Conservation (phyloP, 2,329 filamentous ascomycete species). For the Onygena corvina region DNA sequence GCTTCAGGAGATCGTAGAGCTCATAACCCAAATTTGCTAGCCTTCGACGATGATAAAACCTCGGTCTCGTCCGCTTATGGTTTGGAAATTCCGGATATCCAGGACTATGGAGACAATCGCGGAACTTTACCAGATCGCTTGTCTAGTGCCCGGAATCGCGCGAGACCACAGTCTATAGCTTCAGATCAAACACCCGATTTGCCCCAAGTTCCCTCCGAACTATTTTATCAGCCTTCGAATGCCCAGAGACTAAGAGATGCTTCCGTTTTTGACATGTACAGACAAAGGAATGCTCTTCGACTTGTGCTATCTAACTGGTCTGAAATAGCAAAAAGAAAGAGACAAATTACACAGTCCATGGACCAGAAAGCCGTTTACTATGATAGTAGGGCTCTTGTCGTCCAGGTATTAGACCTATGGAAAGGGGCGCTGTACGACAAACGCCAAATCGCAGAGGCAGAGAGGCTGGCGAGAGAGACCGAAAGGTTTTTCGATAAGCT, state of each 20-base stretch:
- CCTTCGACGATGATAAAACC: background rate
- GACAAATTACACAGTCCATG: slow-evolving; percentile 28
- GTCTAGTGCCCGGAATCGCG: background rate
- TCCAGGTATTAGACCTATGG: slow-evolving; percentile 43
- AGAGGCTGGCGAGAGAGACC: slow-evolving; percentile 27
- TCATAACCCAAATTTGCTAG: background rate
- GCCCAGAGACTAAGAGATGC: slow-evolving; percentile 42
- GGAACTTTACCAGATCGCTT: background rate
- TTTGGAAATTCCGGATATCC: background rate
- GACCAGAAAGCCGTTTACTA: slow-evolving; percentile 37
- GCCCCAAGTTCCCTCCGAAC: slow-evolving; percentile 23
- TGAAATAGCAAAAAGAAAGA: slow-evolving; percentile 29
- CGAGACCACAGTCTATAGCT: background rate
- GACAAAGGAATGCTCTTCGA: slow-evolving; percentile 29
- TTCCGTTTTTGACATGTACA: slow-evolving; percentile 37
- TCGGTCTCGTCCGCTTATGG: background rate
- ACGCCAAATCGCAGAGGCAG: slow-evolving; percentile 24
- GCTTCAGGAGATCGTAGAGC: background rate
- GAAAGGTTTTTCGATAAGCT: slow-evolving; percentile 45
- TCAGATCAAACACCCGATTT: slow-evolving; percentile 5
- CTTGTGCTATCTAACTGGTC: slow-evolving; percentile 39
- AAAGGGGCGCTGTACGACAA: slow-evolving; percentile 30
- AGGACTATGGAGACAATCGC: background rate
- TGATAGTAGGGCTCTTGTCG: slow-evolving; percentile 42
- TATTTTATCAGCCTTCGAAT: slow-evolving; percentile 39